Base-by-base conservation (phyloP, 257 asterid genomes). In the Solanum sejunctum region DNA sequence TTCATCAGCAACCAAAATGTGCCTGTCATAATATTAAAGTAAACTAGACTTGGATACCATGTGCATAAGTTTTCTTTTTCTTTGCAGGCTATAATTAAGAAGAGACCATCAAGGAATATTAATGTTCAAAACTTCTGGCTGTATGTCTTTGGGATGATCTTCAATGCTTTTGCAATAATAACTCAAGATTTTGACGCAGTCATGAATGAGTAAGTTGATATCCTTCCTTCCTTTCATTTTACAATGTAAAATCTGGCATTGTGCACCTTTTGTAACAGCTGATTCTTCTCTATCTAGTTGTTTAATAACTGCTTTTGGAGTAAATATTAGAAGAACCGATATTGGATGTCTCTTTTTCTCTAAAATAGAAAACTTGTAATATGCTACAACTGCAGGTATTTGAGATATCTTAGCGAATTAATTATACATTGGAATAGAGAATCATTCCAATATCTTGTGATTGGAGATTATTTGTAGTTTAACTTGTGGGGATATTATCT, bases 121-220 rank as follows among this genome's bases (percentile, higher is more conserved):
- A 97, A 97, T 86, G 98, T 97, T 84, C 99, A 97, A 92, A 97
- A 97, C 92, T 94, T 97, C 92, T 97, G 99, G 99, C 85, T 97
- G 91, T 97, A 97, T 89, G 94, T 97, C 79, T 97, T 95, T 90
- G 99, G 99, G 85, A 97, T 97, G 99, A 88, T 89, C 84, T 97
- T 97, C 96, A 97, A 95, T 90, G 94, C 94, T 75, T 81, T 93
- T 78, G 98, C 99, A 10, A 97, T 97, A 58, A 41, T 97, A 36
- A 91, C 92, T 86, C 99, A 95, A 88, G 99, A 97, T 90, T 97
- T 97, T 90, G 94, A 94, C 84, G 95, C 97, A 67, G 99, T 97
- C 49, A 70, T 90, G 90, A 93, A 89, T 91, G 92, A 97, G 99
- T 97, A 95, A 92, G 84, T 83, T 85, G 61, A 80, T 63, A 61